These are phyloP conservation scores for Apiospora hydei DNA, from an alignment of 2,329 filamentous ascomycete genomes.

Conservation along the genomic window DNA sequence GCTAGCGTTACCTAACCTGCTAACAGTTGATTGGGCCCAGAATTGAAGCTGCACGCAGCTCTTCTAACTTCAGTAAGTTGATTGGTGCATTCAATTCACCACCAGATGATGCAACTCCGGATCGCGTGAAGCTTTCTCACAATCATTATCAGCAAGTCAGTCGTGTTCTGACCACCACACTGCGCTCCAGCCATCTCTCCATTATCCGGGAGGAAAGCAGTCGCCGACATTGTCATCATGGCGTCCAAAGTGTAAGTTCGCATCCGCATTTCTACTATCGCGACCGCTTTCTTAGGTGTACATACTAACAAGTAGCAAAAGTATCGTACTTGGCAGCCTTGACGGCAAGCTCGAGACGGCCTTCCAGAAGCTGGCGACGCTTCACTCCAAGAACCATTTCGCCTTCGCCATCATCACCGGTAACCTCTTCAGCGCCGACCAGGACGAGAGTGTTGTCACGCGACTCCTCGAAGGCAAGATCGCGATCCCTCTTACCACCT, in stretches of 20 bases:
- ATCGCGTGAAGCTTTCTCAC: conserved; percentile 3
- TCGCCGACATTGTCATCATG: conserved; percentile 43
- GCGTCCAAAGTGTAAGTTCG: conserved; percentile 55
- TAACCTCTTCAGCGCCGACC: conserved; percentile 75
- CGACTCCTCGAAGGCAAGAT: conserved; percentile 77
- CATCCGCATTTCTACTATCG: background rate
- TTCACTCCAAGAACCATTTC: conserved; percentile 90
- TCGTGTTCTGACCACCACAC: background rate
- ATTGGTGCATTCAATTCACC: conserved; percentile 1
- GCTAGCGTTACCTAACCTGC: background rate
- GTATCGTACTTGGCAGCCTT: conserved; percentile 83
- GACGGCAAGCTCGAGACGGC: conserved; percentile 79
- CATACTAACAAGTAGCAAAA: conserved; percentile 42
- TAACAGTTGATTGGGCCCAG: background rate
- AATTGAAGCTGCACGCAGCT: conserved; percentile 3
- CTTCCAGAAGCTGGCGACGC: conserved; percentile 79
- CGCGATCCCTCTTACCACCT: conserved; percentile 80
- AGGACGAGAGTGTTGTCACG: conserved; percentile 65
- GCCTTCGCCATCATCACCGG: conserved; percentile 84
- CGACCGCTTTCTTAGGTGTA: background rate
- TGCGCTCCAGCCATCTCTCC: background rate
- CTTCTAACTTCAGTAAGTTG: background rate
- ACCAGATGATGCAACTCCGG: background rate
- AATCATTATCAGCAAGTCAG: background rate
- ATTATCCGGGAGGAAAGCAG: background rate